These are phyloP conservation scores for Penicillium psychrosexuale DNA, from an alignment of 2,329 filamentous ascomycete species.

Conservation along the genomic window DNA sequence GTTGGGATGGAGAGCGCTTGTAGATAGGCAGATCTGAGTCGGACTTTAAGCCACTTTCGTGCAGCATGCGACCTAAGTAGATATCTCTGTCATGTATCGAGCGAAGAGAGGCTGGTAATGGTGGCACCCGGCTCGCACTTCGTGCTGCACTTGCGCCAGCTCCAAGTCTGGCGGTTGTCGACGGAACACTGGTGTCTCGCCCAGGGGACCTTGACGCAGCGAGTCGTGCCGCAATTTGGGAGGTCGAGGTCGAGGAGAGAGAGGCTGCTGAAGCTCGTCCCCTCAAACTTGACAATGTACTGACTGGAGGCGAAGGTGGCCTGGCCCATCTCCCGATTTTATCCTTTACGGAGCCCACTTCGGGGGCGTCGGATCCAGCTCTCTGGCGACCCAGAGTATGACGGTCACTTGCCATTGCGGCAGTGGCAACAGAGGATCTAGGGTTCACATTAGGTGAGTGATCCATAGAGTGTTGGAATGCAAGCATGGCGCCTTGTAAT, in stretches of 20 bases:
- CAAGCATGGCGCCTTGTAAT: conserved; percentile 38
- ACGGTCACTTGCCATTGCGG: conserved; percentile 22
- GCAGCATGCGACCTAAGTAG: conserved; percentile 11
- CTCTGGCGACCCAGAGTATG: conserved; percentile 13
- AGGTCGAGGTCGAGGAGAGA: conserved; percentile 22
- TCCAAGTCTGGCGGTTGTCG: conserved; percentile 13
- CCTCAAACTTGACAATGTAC: conserved; percentile 3
- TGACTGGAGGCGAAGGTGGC: conserved; percentile 15
- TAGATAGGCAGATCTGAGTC: conserved; percentile 6
- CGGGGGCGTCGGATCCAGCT: conserved; percentile 27
- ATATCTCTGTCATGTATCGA: conserved; percentile 3
- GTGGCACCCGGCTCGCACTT: conserved; percentile 18
- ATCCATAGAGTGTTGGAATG: conserved; percentile 30
- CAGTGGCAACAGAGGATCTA: conserved; percentile 17
- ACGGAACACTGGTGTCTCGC: conserved; percentile 15
- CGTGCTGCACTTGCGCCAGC: conserved; percentile 12
- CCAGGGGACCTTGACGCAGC: conserved; percentile 31
- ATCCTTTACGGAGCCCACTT: conserved; percentile 38
- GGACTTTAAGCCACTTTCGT: conserved; percentile 11
- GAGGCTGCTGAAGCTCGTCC: conserved; percentile 13
- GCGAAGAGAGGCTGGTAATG: conserved; percentile 27
- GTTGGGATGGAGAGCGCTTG: conserved; percentile 10
- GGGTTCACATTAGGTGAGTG: conserved; percentile 14
- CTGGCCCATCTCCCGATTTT: conserved; percentile 36
- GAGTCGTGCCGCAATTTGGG: conserved; percentile 37